A percentile compares a stretch with the other conserved stretches of the same genome.
Evolutionary conservation across 139 green algal genomes (phyloP).

Genomic region (Chlorella sp.): DNA sequence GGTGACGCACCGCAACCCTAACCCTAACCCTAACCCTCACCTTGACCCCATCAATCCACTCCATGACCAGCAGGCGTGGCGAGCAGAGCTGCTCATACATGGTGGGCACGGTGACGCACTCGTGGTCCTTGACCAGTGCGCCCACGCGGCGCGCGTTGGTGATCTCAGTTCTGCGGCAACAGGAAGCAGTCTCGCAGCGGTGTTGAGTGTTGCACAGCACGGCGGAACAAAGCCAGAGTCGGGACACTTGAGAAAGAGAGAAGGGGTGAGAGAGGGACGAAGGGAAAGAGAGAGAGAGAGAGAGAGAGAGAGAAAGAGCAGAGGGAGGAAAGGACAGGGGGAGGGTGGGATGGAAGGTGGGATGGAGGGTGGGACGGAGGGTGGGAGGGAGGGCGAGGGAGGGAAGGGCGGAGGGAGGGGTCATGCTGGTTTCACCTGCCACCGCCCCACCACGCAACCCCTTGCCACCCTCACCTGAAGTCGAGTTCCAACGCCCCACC

Average conservation of each 20-base stretch:
- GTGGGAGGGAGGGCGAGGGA: too few relatives aligned
- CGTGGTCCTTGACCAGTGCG: slow-evolving; percentile 16
- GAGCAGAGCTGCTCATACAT: slow-evolving; percentile 46
- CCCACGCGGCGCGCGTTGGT: slow-evolving; percentile 44
- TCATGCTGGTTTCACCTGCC: too few relatives aligned
- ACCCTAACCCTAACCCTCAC: not conserved
- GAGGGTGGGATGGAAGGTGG: too few relatives aligned
- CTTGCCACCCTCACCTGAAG: too few relatives aligned
- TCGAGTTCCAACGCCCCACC: too few relatives aligned
- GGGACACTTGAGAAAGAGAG: too few relatives aligned
- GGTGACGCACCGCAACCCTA: slow-evolving; percentile 35
- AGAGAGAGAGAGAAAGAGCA: not conserved
- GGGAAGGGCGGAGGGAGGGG: too few relatives aligned
- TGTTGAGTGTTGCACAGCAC: not conserved
- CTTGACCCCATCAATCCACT: slow-evolving; percentile 45
- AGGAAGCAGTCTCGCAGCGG: not conserved
- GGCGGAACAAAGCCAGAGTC: not conserved
- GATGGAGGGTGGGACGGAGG: too few relatives aligned
- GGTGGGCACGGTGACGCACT: slow-evolving; percentile 44
- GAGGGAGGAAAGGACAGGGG: too few relatives aligned
- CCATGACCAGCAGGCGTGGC: slow-evolving; percentile 63
- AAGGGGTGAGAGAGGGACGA: too few relatives aligned
- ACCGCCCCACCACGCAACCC: too few relatives aligned
- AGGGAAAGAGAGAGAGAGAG: too few relatives aligned
- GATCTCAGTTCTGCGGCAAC: slow-evolving; percentile 39